These are phyloP conservation scores for Dactylellina drechsleri DNA, from an alignment of 2,329 filamentous ascomycete genomes.

Conservation along the genomic window DNA sequence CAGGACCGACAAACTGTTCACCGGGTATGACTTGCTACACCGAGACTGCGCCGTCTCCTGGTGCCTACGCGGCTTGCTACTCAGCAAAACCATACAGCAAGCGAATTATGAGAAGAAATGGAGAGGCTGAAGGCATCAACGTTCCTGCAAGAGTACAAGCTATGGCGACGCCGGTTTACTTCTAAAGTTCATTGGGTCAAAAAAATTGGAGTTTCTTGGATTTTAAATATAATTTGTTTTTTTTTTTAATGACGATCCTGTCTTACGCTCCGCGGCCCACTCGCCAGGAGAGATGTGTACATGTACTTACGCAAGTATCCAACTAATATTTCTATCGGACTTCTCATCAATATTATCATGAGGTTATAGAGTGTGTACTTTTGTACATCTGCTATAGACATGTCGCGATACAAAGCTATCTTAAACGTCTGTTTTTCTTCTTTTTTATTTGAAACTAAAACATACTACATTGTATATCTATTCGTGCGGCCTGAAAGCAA, in stretches of 20 bases:
- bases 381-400: not conserved
- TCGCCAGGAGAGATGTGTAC: conserved; percentile 1
- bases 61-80: conserved; percentile 45
- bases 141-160: conserved; percentile 47
- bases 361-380: conserved; percentile 12
- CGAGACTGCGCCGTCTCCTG: conserved; percentile 25
- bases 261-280: not conserved
- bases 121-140: conserved; percentile 31
- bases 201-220: conserved; percentile 2
- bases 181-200: not conserved
- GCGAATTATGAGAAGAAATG: conserved; percentile 18
- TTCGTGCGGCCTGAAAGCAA: too few species aligned
- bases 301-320: conserved; percentile 7
- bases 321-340: conserved; percentile 21
- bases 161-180: conserved; percentile 37
- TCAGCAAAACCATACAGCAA: conserved; percentile 15
- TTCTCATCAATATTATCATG: conserved; percentile 13
- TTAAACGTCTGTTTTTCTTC: not conserved
- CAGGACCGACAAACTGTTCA: conserved; percentile 48
- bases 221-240: not conserved
- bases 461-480: too few species aligned
- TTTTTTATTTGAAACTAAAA: not conserved
- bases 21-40: conserved; percentile 36
- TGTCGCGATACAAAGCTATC: not conserved
- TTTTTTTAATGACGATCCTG: conserved; percentile 9